Evolutionary conservation across 2,329 filamentous ascomycete genomes (phyloP), one percentile per base, ranked within the genome.

Genomic region (Curvularia sp.): DNA sequence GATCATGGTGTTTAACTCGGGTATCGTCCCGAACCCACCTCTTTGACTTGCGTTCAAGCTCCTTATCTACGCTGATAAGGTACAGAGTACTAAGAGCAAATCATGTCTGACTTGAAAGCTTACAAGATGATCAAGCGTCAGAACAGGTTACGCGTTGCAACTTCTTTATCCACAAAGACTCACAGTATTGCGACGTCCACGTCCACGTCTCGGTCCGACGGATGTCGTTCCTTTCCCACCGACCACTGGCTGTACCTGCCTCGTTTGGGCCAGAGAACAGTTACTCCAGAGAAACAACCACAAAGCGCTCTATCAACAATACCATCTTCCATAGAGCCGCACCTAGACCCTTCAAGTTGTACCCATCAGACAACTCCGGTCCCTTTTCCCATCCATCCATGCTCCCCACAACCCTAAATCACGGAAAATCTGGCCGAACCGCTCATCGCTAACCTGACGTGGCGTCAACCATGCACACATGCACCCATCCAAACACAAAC

Each of bases 371-470:
- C 13, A 5, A 38, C 15, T n/a, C 22, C 13, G 22, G 7, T 12
- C 24, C 24, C 13, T 28, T 20, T 7, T 31, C 28, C 28, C 41
- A 20, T 15, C 41, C 12, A 26, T 26, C 12, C 42, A 9, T 44
- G 42, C 15, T 28, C 42, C 28, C 24, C 24, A 22, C 20, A 26
- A 28, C 22, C 42, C 42, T 26, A 26, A 44, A 44, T n/a, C 22
- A 44, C 42, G 42, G 42, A 44, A 24, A 18, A 20, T 13, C 33
- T 50, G 48, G 35, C 48, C 33, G 48, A 28, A 22, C 48, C 48
- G 48, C 24, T 35, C 33, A 41, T 41, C 15, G 48, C 18, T 41
- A 28, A 33, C 30, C 20, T 30, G 48, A 39, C 33, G 48, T 49
- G 48, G 48, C 48, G 48, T 41, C 48, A 30, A 39, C 22, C 48